Evolutionary conservation across 352 stramenopile species (phyloP), one percentile per base, ranked within the genome.

Genomic region (Phytophthora pisi): DNA sequence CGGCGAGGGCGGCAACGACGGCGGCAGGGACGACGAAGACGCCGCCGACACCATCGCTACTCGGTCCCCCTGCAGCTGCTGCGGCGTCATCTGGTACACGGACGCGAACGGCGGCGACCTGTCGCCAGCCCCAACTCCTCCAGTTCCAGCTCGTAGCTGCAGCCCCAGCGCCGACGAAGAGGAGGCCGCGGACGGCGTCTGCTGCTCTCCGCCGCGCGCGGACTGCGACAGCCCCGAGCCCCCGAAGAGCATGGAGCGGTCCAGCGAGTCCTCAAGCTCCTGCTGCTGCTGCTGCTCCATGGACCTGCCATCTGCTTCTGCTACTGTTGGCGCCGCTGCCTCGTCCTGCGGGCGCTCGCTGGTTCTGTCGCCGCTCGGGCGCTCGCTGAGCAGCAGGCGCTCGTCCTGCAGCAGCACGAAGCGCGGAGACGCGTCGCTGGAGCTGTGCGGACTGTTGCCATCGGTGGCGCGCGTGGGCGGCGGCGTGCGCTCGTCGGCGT

Each of bases 371-470:
- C 68, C 68, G 58, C 64, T 30, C 4, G 26, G 26, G 26, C 26
- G 26, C 26, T 30, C 24, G 16, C 52, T 40, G 20, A 86, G 54
- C 45, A 92, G 51, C 24, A 38, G 31, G 9, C 88, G 76, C 16
- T 79, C 75, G 24, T 90, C 82, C 15, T 86, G 70, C 26, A 92
- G 53, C 18, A 92, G 61, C 52, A 89, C 81, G 53, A 92, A 92
- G 10, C 81, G 80, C 51, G 84, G 84, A 30, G 26, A 30, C 26
- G 26, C 26, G 26, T 30, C 26, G 26, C 26, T 30, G 26, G 20
- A 20, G 20, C n/a, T n/a, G 26, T 4, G 24, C 7, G 8, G 31
- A 13, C 31, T 38, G 7, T 15, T 10, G 31, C 9, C 11, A 13
- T 13, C 20, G 20, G 20, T 10, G 31, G 8, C 15, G 31, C 31